phyloP scores from a whole-genome alignment of 2,329 filamentous ascomycete species.

The Fusarium oxysporum region DNA sequence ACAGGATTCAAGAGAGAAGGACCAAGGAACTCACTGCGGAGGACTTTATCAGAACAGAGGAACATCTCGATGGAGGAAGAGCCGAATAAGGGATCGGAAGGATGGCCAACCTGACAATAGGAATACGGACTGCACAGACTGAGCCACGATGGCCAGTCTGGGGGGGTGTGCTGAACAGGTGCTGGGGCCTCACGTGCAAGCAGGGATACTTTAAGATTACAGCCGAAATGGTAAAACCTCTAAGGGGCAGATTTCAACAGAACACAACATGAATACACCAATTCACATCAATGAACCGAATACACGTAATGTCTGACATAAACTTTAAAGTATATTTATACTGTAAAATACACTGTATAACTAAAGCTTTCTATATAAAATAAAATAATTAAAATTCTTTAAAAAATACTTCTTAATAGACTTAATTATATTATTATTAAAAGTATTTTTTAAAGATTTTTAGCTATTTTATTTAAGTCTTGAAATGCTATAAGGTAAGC shows the following conservation, averaged over 20 bases:
- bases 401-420: too few species aligned
- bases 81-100: neutral
- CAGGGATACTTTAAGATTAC: neutral
- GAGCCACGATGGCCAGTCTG: neutral
- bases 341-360: too few species aligned
- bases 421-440: too few species aligned
- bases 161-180: neutral
- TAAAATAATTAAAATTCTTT: too few species aligned
- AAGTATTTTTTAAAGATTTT: too few species aligned
- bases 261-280: too few species aligned
- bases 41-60: neutral
- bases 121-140: neutral
- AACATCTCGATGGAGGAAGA: neutral
- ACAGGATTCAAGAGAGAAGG: neutral
- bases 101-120: neutral
- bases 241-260: too few species aligned
- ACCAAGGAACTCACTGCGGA: neutral
- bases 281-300: neutral
- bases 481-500: too few species aligned
- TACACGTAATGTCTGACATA: too few species aligned
- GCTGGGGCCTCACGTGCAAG: neutral
- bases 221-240: neutral
- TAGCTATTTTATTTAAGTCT: too few species aligned
- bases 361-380: too few species aligned
- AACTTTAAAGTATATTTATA: too few species aligned